Evolutionary conservation across 2,329 filamentous ascomycete species (phyloP), one percentile per base, ranked within the genome.

Genomic region (Neobulgaria alba): DNA sequence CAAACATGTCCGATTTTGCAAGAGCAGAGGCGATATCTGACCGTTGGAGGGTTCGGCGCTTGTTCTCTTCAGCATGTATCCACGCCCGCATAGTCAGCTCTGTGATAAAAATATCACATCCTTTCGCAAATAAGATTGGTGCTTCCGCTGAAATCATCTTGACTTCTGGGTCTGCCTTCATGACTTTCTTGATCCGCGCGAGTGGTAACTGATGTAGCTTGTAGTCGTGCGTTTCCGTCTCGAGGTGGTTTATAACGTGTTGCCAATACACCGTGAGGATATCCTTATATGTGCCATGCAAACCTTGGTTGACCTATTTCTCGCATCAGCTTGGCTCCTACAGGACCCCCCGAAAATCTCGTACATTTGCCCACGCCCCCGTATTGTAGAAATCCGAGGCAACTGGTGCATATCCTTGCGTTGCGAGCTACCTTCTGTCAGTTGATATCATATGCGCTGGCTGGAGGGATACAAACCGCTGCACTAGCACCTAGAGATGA

Each of bases 101-200:
- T 1, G 89, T 95, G 59, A 98, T 98, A 67, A 98, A 98, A 59
- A 96, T 95, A 60, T 98, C 92, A 64, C 92, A 96, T 29, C 90
- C 92, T 65, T 98, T 98, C 38, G 92, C 92, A 58, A 98, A 98
- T 10, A 98, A 72, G 54, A 98, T 98, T 1, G 92, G 92, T 2
- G 92, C 92, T 66, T 98, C 92, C 7, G 92, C 92, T 3, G 89
- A 96, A 49, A 98, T 98, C 92, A 98, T 98, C 71, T 98, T 98
- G 35, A 98, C 92, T 57, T 98, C 92, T 0, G 92, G 92, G 54
- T 98, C 92, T 1, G 92, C 92, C 67, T 98, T 98, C 92, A 98
- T 98, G 52, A 98, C 92, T 65, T 98, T 98, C 72, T 98, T 98
- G 69, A 98, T 98, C 40, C 92, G 83, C n/a, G 92, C 92, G 30